Percentiles rank a stretch among this genome's conserved stretches.
Evolutionary conservation across 129 eudicot genomes (phyloP).

Genomic region (Scalesia atractyloides): DNA sequence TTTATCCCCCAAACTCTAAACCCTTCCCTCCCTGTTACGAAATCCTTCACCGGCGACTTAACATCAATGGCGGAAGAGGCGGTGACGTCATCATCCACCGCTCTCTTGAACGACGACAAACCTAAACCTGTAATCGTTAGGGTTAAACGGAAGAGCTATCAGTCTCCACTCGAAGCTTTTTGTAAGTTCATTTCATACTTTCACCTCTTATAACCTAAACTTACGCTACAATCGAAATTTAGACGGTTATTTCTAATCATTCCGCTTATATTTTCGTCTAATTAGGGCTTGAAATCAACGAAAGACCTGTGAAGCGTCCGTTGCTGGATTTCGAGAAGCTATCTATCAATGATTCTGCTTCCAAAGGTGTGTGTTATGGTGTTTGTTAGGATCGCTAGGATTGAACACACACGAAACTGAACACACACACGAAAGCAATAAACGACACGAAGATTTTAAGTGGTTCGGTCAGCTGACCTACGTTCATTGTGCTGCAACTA

Average conservation of each 20-base stretch:
- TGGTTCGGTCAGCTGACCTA: no score
- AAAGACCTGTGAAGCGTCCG: slow-evolving; percentile 75
- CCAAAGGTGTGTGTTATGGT: slow-evolving; percentile 22
- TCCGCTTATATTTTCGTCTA: neutral
- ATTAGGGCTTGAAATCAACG: slow-evolving; percentile 94
- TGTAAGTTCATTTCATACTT: slow-evolving; percentile 41
- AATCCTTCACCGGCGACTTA: neutral
- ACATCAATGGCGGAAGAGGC: slow-evolving; percentile 25
- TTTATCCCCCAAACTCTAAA: neutral
- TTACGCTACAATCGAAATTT: no score
- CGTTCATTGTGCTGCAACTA: no score
- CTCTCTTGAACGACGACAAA: slow-evolving; percentile 43
- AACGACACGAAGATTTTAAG: no score
- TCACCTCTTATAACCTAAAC: no score
- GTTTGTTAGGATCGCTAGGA: neutral
- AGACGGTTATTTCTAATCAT: neutral
- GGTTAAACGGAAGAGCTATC: slow-evolving; percentile 77
- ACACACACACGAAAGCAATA: no score
- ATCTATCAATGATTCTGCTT: slow-evolving; percentile 55
- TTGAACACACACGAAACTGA: no score
- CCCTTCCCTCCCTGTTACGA: slow-evolving; percentile 12
- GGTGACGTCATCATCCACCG: slow-evolving; percentile 40
- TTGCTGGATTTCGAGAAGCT: slow-evolving; percentile 77
- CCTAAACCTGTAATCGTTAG: slow-evolving; percentile 81
- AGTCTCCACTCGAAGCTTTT: slow-evolving; percentile 86